These are phyloP conservation scores for Xylariales sp. DNA, from an alignment of 2,329 filamentous ascomycete genomes.

Conservation along the genomic window DNA sequence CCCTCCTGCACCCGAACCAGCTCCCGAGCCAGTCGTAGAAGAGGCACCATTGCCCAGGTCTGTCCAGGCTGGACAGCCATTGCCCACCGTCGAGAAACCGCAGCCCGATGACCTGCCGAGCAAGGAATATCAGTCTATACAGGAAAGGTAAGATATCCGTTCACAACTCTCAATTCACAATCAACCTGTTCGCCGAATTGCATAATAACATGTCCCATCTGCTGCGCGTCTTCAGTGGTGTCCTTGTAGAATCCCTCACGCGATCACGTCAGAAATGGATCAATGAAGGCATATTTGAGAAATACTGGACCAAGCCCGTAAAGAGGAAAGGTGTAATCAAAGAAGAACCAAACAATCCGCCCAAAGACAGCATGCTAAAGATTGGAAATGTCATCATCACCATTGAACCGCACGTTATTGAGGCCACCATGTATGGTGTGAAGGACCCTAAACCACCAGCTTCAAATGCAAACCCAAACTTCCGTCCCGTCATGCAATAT, in stretches of 20 bases:
- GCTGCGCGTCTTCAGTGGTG: too few species aligned
- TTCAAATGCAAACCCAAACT: conserved; percentile 27
- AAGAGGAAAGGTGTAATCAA: conserved; percentile 63
- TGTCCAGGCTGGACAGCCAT: conserved; percentile 59
- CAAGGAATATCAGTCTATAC: conserved; percentile 68
- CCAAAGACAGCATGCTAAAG: conserved; percentile 68
- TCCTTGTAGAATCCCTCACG: conserved; percentile 67
- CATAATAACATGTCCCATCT: not conserved
- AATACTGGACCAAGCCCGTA: conserved; percentile 71
- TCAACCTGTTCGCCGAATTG: not conserved
- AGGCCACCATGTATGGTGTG: conserved; percentile 69
- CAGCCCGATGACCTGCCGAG: conserved; percentile 60
- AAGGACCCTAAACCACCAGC: conserved; percentile 56
- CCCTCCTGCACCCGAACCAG: conserved; percentile 22
- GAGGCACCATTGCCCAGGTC: conserved; percentile 52
- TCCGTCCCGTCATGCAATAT: conserved; percentile 60
- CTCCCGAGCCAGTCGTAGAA: conserved; percentile 30
- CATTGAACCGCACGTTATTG: conserved; percentile 76
- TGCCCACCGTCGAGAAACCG: conserved; percentile 65
- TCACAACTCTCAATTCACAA: too few species aligned
- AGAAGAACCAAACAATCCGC: conserved; percentile 62
- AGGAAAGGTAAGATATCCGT: conserved; percentile 55
- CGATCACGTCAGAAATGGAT: conserved; percentile 73
- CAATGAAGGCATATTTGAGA: conserved; percentile 67
- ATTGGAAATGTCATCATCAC: conserved; percentile 70